Conservation (phyloP, 2,329 filamentous ascomycete species). For the Colletotrichum coccodes region DNA sequence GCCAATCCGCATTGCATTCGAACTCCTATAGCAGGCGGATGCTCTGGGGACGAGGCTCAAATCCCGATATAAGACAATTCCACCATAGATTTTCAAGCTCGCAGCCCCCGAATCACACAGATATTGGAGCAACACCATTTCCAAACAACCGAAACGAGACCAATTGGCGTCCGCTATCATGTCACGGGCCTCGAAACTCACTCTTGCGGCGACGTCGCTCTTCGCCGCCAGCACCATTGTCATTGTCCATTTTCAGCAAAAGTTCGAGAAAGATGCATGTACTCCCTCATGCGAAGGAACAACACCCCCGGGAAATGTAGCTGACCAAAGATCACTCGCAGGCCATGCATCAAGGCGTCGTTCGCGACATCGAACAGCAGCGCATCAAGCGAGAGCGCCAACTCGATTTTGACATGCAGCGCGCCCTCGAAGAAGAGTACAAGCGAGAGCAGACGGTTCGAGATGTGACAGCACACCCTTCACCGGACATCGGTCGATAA, state of each 20-base stretch:
- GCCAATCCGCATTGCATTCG: not conserved
- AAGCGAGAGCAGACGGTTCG: slow-evolving; percentile 86
- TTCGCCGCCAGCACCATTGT: slow-evolving; percentile 81
- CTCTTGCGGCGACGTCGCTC: slow-evolving; percentile 80
- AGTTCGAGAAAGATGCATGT: slow-evolving; percentile 64
- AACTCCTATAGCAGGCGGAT: not conserved
- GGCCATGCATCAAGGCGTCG: slow-evolving; percentile 96
- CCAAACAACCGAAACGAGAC: not conserved
- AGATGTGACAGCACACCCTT: slow-evolving; percentile 43
- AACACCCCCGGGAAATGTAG: not conserved
- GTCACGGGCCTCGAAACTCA: slow-evolving; percentile 91
- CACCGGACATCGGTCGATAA: not conserved
- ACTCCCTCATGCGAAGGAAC: not conserved
- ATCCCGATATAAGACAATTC: slow-evolving; percentile 6
- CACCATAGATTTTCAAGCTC: not conserved
- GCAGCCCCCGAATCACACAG: not conserved
- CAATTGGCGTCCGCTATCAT: slow-evolving; percentile 57
- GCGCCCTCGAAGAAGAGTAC: slow-evolving; percentile 86
- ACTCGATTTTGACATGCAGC: slow-evolving; percentile 94
- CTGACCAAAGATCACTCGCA: slow-evolving; percentile 45
- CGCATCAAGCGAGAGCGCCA: slow-evolving; percentile 89
- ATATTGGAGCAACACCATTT: not conserved
- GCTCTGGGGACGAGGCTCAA: not conserved
- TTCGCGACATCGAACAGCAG: slow-evolving; percentile 95
- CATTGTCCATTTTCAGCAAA: slow-evolving; percentile 91